Base-by-base conservation (phyloP, 2,329 filamentous ascomycete species). In the Ophiocordyceps sinensis region DNA sequence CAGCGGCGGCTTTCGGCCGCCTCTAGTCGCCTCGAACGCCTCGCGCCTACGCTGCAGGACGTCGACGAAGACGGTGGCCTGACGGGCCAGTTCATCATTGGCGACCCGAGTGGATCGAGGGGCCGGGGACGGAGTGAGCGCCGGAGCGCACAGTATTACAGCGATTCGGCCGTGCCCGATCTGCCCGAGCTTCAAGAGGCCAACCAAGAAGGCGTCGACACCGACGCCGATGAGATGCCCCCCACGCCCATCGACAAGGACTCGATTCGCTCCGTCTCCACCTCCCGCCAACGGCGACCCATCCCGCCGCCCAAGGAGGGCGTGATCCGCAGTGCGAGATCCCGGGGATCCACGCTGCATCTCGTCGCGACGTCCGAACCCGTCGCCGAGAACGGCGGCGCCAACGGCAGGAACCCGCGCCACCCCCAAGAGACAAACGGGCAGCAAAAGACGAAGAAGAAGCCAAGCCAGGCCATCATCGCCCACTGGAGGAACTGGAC, bases 281-380 rank as follows among this genome's bases (percentile, higher is more conserved):
- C 86, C 12, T 87, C 85, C 28, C 70, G 82, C 45, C 79, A 83
- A 45, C 78, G 85, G 38, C 81, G 73, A 31, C 77, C 88, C 6
- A 69, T 85, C 34, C 85, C 83, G 10, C 89, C 89, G 35, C 87
- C 89, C 2, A 95, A 95, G 58, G 88, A 95, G 56, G 75, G 77
- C 13, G 63, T 77, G 11, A 59, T 81, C 42, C 68, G 77, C 49
- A 79, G 77, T 47, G 77, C 83, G 44, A 71, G 82, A 50, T 83
- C 84, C 49, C 72, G 85, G 45, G 83, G 85, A 36, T 94, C 87
- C 49, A 91, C 86, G 47, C 71, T 95, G 28, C 86, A 94, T 55
- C 75, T 93, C 5, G 86, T 93, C 32, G 82, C 84, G 10, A 78
- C 76, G 0, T 67, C 68, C 7, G 72, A 75, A 15, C 66, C 65